These are phyloP conservation scores for Spatholobus suberectus DNA, from an alignment of 306 rosid genomes.

Conservation along the genomic window DNA sequence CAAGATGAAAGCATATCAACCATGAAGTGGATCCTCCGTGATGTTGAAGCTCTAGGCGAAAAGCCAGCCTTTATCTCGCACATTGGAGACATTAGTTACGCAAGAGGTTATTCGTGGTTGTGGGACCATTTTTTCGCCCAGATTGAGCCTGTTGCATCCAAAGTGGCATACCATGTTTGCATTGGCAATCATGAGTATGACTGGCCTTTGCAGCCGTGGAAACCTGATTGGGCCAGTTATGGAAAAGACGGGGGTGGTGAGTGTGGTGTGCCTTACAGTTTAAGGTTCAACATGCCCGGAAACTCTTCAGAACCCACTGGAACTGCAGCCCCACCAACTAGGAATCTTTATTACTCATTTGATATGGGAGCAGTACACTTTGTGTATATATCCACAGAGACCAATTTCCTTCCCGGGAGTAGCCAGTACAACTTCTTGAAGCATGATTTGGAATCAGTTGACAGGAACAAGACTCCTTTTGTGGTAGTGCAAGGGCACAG, in stretches of 20 bases:
- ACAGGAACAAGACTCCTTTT: constrained; percentile 73
- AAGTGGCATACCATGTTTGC: constrained; percentile 88
- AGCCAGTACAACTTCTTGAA: constrained; percentile 73
- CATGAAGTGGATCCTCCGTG: constrained; percentile 88
- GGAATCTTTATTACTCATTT: constrained; percentile 86
- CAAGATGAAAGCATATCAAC: constrained; percentile 88
- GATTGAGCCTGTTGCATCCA: constrained; percentile 79
- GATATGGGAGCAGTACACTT: constrained; percentile 84
- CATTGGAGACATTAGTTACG: constrained; percentile 93
- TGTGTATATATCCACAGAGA: constrained; percentile 83
- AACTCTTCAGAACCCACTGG: constrained; percentile 84
- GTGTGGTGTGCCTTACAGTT: constrained; percentile 93
- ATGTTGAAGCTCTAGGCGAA: constrained; percentile 78
- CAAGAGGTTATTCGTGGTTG: constrained; percentile 90
- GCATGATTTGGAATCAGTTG: constrained; percentile 79
- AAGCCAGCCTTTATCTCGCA: constrained; percentile 91
- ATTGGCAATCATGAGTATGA: constrained; percentile 90
- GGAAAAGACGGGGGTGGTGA: constrained; percentile 97
- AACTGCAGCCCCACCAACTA: constrained; percentile 65
- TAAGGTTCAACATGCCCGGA: constrained; percentile 94
- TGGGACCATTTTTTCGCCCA: constrained; percentile 88
- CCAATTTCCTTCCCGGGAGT: constrained; percentile 84
- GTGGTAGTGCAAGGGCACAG: constrained; percentile 89
- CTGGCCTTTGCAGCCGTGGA: constrained; percentile 93
- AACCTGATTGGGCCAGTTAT: constrained; percentile 80